Evolutionary conservation across 352 stramenopile species (phyloP).

Genomic region (Pythium scleroteichum): DNA sequence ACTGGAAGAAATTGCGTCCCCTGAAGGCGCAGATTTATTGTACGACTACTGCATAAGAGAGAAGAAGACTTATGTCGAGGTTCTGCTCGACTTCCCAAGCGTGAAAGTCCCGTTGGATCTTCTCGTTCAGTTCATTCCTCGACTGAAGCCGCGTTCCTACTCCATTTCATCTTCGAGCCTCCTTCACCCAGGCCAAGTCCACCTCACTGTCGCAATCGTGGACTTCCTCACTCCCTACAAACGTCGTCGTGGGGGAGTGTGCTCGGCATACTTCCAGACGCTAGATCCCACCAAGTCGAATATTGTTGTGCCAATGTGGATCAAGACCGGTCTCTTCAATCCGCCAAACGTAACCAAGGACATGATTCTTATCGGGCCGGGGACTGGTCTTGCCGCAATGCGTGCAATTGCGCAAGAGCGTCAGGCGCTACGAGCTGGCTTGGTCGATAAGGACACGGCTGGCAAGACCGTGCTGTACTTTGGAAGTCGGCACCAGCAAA

Average conservation of each 20-base stretch:
- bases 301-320: slow-evolving; percentile 68
- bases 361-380: slow-evolving; percentile 90
- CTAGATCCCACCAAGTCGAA: slow-evolving; percentile 46
- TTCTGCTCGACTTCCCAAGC: slow-evolving; percentile 86
- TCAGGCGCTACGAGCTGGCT: slow-evolving; percentile 42
- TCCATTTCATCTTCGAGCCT: slow-evolving; percentile 90
- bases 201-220: slow-evolving; percentile 88
- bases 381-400: slow-evolving; percentile 91
- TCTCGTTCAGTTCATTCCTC: slow-evolving; percentile 85
- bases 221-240: slow-evolving; percentile 92
- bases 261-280: slow-evolving; percentile 74
- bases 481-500: slow-evolving; percentile 82
- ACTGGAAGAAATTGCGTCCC: slow-evolving; percentile 85
- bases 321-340: slow-evolving; percentile 87
- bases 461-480: slow-evolving; percentile 79
- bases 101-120: slow-evolving; percentile 61
- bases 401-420: slow-evolving; percentile 88
- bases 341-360: slow-evolving; percentile 42
- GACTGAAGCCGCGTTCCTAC: slow-evolving; percentile 87
- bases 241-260: slow-evolving; percentile 77
- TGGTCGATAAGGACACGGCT: slow-evolving; percentile 1
- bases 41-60: slow-evolving; percentile 93
- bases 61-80: slow-evolving; percentile 89
- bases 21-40: slow-evolving; percentile 89
- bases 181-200: slow-evolving; percentile 54